Evolutionary conservation across 805 yeast species (phyloP).

Genomic region (Lachancea dasiensis): DNA sequence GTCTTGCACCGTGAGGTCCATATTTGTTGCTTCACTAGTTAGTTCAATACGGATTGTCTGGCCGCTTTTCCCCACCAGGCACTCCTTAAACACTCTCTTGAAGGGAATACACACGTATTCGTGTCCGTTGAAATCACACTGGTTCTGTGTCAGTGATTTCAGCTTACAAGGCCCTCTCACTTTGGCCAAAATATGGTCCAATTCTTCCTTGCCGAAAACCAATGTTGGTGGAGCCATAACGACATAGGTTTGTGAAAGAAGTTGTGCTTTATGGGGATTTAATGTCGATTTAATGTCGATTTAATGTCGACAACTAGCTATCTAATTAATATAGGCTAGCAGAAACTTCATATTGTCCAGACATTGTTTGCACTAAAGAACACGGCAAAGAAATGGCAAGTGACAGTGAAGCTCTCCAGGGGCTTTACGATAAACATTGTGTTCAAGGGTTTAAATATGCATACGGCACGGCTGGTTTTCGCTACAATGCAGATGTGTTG

Average conservation of each 20-base stretch:
- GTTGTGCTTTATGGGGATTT: too few species aligned
- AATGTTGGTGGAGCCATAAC: slow-evolving; percentile 51
- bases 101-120: slow-evolving; percentile 43
- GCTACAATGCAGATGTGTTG: slow-evolving; percentile 61
- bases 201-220: slow-evolving; percentile 36
- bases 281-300: too few species aligned
- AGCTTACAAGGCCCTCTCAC: slow-evolving; percentile 27
- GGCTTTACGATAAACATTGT: slow-evolving; percentile 31
- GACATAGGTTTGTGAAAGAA: too few species aligned
- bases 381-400: neutral
- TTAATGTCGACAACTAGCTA: too few species aligned
- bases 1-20: slow-evolving; percentile 4
- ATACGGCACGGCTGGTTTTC: slow-evolving; percentile 98
- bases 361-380: too few species aligned
- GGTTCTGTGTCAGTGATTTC: slow-evolving; percentile 40
- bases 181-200: slow-evolving; percentile 23
- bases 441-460: slow-evolving; percentile 41
- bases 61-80: slow-evolving; percentile 28
- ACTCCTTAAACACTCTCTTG: slow-evolving; percentile 41
- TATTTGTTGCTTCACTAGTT: slow-evolving; percentile 34
- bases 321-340: too few species aligned
- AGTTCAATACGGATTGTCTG: slow-evolving; percentile 37
- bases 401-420: slow-evolving; percentile 11
- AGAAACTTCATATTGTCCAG: too few species aligned
- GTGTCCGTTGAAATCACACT: slow-evolving; percentile 42